Conservation (phyloP, 169 alveolate genomes). For the Babesia bigemina region DNA sequence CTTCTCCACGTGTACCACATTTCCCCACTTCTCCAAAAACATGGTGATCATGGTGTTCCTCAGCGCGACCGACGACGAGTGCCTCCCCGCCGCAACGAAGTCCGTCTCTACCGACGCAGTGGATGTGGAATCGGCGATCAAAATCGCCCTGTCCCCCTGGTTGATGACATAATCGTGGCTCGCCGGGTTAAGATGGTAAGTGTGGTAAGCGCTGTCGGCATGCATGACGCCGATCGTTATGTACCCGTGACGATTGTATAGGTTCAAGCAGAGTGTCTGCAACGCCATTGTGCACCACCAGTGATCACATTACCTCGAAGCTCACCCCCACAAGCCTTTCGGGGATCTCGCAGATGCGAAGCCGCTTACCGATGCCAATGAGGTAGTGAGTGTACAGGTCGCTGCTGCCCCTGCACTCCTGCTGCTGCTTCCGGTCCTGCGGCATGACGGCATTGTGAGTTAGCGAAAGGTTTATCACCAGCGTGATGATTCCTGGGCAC, state of each 20-base stretch:
- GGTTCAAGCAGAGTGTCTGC: conserved; percentile 48
- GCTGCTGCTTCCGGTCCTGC: not conserved
- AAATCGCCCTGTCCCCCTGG: conserved; percentile 55
- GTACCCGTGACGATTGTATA: conserved; percentile 28
- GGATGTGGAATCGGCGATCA: conserved; percentile 40
- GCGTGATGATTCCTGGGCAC: conserved; percentile 71
- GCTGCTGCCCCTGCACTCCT: conserved; percentile 1
- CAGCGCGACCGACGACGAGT: conserved; percentile 4
- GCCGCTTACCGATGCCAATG: conserved; percentile 41
- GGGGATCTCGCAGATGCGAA: conserved; percentile 39
- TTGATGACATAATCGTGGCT: conserved; percentile 43
- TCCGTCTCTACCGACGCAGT: conserved; percentile 8
- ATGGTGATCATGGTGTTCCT: conserved; percentile 22
- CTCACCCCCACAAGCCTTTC: conserved; percentile 26
- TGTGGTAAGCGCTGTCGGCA: not conserved
- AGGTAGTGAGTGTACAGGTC: conserved; percentile 45
- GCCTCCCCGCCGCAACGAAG: conserved; percentile 17
- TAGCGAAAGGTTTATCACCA: conserved; percentile 54
- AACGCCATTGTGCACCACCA: too few relatives aligned
- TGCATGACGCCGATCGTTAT: conserved; percentile 48
- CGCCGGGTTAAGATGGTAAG: conserved; percentile 43
- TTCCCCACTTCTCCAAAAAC: conserved; percentile 3
- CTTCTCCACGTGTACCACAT: not conserved
- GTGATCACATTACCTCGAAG: conserved; percentile 47
- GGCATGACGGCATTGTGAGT: conserved; percentile 41